Base-by-base conservation (phyloP, 805 yeast genomes). In the Candida berthetii region DNA sequence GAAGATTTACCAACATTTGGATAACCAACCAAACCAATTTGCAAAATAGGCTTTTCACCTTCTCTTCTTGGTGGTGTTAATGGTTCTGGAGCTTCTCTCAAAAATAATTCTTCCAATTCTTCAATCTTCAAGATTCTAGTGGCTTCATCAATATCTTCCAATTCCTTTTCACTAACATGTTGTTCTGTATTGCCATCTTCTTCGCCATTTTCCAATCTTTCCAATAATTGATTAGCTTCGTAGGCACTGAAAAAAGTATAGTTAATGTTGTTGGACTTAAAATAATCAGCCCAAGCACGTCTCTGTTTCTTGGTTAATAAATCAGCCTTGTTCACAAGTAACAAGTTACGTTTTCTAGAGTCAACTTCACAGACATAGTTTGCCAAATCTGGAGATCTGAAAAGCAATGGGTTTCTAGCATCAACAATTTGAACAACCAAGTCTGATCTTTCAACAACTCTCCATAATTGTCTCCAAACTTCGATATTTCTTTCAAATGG, bases 381-480 rank as follows among this genome's bases (percentile, higher is more conserved):
- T 49, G 86, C 98, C 57, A 87, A 72, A 65, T 93, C 98, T 20
- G 76, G 76, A 2, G 96, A 89, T 59, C 98, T 76, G 68, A 88
- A 93, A 45, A 88, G 70, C 44, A 90, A 65, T 5, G 99, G 99
- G 58, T 87, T 89, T 65, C 99, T 76, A 11, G 97, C 98, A 67
- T 93, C 99, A 24, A 93, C 98, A 68, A 93, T 93, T 61, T 93
- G 99, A 6, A 93, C 97, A 32, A 93, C 79, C 53, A 93, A 71
- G 62, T 91, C 96, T 19, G 93, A 86, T 58, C 98, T 78, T 63
- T 93, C 99, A 19, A 89, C 85, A 35, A 93, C 99, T 66, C 99
- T 78, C 99, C 99, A 93, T 49, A 93, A 69, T 65, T 93, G 99
- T 59, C 93, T 81, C 99, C 99, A 93, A 44, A 93, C 97, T 71